Percentiles rank a stretch among this genome's conserved stretches.
phyloP scores from a whole-genome alignment of 345 rosid genomes.

The Cardamine chenopodiifolia region DNA sequence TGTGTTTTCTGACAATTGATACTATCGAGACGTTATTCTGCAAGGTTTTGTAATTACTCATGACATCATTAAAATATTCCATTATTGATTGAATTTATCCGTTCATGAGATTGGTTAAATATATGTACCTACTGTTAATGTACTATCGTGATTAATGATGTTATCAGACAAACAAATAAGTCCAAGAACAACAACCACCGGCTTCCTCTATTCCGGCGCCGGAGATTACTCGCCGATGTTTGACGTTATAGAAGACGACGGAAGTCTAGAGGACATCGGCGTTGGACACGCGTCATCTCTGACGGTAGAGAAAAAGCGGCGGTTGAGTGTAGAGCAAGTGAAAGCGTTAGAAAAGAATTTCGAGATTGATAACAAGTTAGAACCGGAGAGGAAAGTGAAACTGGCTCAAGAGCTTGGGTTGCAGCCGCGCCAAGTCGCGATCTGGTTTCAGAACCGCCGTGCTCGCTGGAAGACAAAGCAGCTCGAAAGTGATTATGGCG shows the following conservation, averaged over 20 bases:
- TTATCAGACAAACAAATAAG: conserved; percentile 61
- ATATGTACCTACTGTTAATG: conserved; percentile 7
- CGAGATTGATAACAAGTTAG: conserved; percentile 84
- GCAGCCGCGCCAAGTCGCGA: conserved; percentile 86
- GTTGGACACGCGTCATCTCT: conserved; percentile 31
- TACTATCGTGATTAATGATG: not conserved
- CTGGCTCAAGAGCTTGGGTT: conserved; percentile 80
- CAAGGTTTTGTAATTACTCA: conserved; percentile 20
- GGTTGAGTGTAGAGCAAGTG: conserved; percentile 76
- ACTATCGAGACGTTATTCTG: conserved; percentile 36
- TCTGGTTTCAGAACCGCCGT: conserved; percentile 92
- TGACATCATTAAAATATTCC: conserved; percentile 25
- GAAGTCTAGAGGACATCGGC: conserved; percentile 38
- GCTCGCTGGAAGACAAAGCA: conserved; percentile 94
- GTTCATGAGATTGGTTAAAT: conserved; percentile 1
- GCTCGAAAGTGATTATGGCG: conserved; percentile 68
- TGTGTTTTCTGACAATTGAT: conserved; percentile 33
- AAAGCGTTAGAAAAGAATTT: conserved; percentile 86
- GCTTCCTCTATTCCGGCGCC: conserved; percentile 45
- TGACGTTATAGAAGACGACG: conserved; percentile 66
- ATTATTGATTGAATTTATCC: conserved; percentile 5
- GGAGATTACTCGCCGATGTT: conserved; percentile 56
- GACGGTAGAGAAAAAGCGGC: conserved; percentile 67
- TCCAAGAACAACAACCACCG: conserved; percentile 58
- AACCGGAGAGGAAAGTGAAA: conserved; percentile 80